Base-by-base conservation (phyloP, 202 grass and related monocot genomes). In the Elaeis oleifera region DNA sequence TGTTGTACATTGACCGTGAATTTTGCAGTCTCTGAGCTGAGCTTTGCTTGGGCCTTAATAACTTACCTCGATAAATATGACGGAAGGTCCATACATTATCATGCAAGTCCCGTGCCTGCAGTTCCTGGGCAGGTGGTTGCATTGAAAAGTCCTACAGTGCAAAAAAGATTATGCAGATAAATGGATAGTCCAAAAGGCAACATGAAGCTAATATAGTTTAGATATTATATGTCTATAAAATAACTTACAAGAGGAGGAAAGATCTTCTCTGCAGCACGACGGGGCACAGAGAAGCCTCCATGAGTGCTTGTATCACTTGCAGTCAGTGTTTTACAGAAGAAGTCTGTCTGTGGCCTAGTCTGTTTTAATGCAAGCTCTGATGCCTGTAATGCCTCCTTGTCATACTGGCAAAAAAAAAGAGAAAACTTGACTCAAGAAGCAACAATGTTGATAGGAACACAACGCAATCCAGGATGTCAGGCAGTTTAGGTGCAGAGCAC, bases 291-390 rank as follows among this genome's bases (percentile, higher is more conserved):
- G 76, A 95, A 95, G 51, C 89, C 89, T 74, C 89, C 89, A 75
- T 95, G 89, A 26, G 89, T 94, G 79, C 89, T 94, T 71, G 89
- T 94, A 79, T 94, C 89, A 74, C 89, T 94, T 14, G 89, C 84
- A 1, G 89, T 94, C 23, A 94, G 65, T 64, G 84, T 95, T 82
- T 95, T 95, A 76, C 89, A 95, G 39, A 95, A 95, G 81, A 95
- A 89, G 52, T 95, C 89, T 71, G 63, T 85, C 22, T 80, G 89
- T 55, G 78, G 23, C 60, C 61, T 85, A 32, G 65, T 75, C 80
- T 95, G 84, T 59, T 95, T 95, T 59, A 89, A 60, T 27, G 81
- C 78, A 68, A 95, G 64, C n/a, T 95, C 89, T 74, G 89, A 73
- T 61, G 84, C 78, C 51, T 78, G 70, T 71, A 94, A 70, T 61